Conservation (phyloP, 2,329 filamentous ascomycete species). For the Microdochium trichocladiopsis region DNA sequence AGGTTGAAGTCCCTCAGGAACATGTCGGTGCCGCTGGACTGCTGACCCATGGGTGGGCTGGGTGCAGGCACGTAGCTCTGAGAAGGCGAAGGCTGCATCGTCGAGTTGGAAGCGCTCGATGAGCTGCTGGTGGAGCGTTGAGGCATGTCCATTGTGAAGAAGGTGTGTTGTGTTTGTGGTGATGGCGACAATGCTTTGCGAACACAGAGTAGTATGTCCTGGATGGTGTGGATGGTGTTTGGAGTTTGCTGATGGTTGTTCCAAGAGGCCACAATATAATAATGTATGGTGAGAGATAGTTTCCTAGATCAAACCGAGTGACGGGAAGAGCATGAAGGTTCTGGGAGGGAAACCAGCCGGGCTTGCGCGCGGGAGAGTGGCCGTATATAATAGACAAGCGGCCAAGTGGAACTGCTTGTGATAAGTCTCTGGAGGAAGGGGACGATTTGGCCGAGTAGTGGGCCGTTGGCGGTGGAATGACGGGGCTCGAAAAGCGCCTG, state of each 20-base stretch:
- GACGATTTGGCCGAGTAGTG: background rate
- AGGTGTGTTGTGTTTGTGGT: slow-evolving; percentile 18
- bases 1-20: slow-evolving; percentile 79
- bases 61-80: slow-evolving; percentile 11
- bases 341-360: background rate
- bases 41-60: slow-evolving; percentile 1
- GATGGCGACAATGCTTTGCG: slow-evolving; percentile 21
- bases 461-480: background rate
- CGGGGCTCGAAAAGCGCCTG: background rate
- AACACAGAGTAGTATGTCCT: too few species aligned
- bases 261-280: too few species aligned
- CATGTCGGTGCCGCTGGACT: slow-evolving; percentile 30
- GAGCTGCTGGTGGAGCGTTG: slow-evolving; percentile 8
- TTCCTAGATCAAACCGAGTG: background rate
- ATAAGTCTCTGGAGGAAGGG: background rate
- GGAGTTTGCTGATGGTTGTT: too few species aligned
- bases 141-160: slow-evolving; percentile 4
- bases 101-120: slow-evolving; percentile 4
- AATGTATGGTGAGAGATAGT: background rate
- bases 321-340: background rate
- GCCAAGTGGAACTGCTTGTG: background rate
- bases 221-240: background rate
- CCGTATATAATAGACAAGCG: background rate
- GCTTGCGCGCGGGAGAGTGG: background rate
- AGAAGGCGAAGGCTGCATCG: slow-evolving; percentile 9